Base-by-base conservation (phyloP, 306 rosid species). In the Prunus padus region DNA sequence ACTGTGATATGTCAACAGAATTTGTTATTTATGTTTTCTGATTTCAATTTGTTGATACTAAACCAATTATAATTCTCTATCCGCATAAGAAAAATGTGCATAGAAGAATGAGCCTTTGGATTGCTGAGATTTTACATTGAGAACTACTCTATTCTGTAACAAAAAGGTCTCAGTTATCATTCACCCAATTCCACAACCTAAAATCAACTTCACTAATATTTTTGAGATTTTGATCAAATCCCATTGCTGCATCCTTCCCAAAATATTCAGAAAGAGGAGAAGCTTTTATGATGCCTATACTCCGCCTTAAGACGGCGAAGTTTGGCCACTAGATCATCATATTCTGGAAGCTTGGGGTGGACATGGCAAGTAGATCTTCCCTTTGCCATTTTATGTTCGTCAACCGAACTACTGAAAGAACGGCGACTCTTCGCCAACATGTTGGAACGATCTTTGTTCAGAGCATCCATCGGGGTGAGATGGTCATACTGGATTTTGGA, bases 291-390 rank as follows among this genome's bases (percentile, higher is more conserved):
- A 26, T 20, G 75, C 30, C 12, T 62, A 25, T 62, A 23, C 60
- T 37, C 71, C 50, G 54, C 76, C 44, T 62, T 70, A 16, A 70
- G 51, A 33, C 9, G 42, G 7, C 1, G 14, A 37, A 77, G 52
- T 60, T 69, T 60, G 60, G 55, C 54, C 49, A 22, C 55, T 31
- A 77, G 65, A 26, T 81, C 78, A 55, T 76, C 84, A 22, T 75
- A 69, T 15, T 80, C 37, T 19, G 73, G 77, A 28, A 75, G 77
- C 65, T 75, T 80, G 68, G 80, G 76, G 30, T 80, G 76, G 67
- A 80, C 80, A 75, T 75, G 82, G 49, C 30, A 56, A 73, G 70
- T 33, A 1, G 23, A 55, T 22, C 23, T 65, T 33, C 65, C 69
- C 9, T 66, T 59, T 4, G 26, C 45, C 25, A 15, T 19, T 47